Conservation (phyloP, 306 rosid genomes). For the Rosa persica region DNA sequence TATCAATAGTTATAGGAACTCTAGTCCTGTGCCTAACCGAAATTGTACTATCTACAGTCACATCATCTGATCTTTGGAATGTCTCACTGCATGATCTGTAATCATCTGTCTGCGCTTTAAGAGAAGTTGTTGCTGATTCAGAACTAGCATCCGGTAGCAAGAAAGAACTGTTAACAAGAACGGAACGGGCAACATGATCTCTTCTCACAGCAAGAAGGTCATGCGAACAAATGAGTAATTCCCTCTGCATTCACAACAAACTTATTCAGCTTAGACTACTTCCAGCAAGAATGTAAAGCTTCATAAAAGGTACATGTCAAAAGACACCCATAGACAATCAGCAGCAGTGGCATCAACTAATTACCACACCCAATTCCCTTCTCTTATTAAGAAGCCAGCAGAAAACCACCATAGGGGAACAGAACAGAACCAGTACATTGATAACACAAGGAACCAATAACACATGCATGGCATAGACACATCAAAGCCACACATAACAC, state of each 20-base stretch:
- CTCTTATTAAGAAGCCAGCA: background rate
- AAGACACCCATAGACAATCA: background rate
- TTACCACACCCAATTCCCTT: background rate
- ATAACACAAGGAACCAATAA: background rate
- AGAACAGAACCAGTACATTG: background rate
- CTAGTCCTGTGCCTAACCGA: constrained; percentile 58
- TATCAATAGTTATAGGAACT: constrained; percentile 58
- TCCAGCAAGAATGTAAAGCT: background rate
- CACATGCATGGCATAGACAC: background rate
- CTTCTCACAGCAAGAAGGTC: constrained; percentile 80
- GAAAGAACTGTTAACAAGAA: constrained; percentile 60
- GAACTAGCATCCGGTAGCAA: constrained; percentile 80
- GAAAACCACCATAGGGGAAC: background rate
- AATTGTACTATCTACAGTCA: constrained; percentile 83
- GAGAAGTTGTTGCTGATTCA: constrained; percentile 96
- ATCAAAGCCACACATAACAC: background rate
- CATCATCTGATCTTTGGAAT: constrained; percentile 86
- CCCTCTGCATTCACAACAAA: constrained; percentile 61
- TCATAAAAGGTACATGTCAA: background rate
- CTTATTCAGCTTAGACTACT: constrained; percentile 6
- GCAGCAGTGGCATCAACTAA: background rate
- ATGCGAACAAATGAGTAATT: constrained; percentile 84
- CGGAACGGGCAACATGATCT: constrained; percentile 75
- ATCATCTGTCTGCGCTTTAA: constrained; percentile 77
- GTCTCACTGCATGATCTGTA: constrained; percentile 84